These are phyloP conservation scores for Ceratobasidium sp. DNA, from an alignment of 1,284 basidiomycete species.

Conservation along the genomic window DNA sequence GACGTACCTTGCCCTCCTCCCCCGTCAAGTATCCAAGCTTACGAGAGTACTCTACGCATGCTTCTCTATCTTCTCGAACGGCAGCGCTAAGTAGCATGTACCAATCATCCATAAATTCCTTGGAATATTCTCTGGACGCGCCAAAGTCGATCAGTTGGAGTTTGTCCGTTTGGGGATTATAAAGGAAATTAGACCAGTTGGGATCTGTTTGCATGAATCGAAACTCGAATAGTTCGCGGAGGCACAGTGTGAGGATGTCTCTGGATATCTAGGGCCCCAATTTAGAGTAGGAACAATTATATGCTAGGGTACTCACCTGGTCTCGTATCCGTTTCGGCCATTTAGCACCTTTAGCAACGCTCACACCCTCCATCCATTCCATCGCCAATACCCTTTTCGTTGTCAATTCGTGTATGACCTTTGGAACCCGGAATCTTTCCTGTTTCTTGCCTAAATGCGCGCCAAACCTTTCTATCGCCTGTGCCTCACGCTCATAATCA, in stretches of 20 bases:
- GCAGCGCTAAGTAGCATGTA: slow-evolving; percentile 81
- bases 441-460: slow-evolving; percentile 61
- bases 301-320: slow-evolving; percentile 58
- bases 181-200: slow-evolving; percentile 98
- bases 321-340: slow-evolving; percentile 74
- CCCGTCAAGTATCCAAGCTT: slow-evolving; percentile 91
- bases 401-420: slow-evolving; percentile 77
- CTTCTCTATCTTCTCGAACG: slow-evolving; percentile 69
- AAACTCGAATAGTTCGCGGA: slow-evolving; percentile 91
- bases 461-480: slow-evolving; percentile 71
- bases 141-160: slow-evolving; percentile 97
- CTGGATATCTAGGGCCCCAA: slow-evolving; percentile 71
- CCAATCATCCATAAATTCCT: slow-evolving; percentile 91
- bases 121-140: slow-evolving; percentile 86
- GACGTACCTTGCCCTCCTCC: slow-evolving; percentile 76
- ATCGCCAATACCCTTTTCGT: slow-evolving; percentile 88
- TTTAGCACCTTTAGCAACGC: slow-evolving; percentile 69
- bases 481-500: slow-evolving; percentile 88
- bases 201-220: slow-evolving; percentile 98
- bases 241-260: slow-evolving; percentile 82
- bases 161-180: slow-evolving; percentile 68
- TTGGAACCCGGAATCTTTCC: slow-evolving; percentile 80
- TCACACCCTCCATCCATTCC: slow-evolving; percentile 83
- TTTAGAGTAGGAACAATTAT: neutral
- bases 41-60: slow-evolving; percentile 76